Percentiles rank a stretch among this genome's conserved stretches.
Evolutionary conservation across 306 rosid species (phyloP).

Genomic region (Sicyos baderoa): DNA sequence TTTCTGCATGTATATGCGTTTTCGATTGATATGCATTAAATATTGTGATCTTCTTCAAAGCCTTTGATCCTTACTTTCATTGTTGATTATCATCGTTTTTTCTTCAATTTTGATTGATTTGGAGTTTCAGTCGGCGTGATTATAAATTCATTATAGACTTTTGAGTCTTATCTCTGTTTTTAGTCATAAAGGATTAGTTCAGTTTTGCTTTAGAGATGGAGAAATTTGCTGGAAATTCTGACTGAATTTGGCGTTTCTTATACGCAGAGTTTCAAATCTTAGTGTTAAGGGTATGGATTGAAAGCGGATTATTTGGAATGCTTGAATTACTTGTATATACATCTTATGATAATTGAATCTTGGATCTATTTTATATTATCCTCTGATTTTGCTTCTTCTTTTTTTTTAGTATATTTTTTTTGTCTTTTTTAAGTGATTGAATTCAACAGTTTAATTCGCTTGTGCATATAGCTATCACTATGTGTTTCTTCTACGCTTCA

Average conservation of each 20-base stretch:
- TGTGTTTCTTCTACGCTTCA: constrained; percentile 3
- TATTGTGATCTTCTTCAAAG: background rate
- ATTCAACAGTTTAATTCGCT: background rate
- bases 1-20: constrained; percentile 5
- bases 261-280: constrained; percentile 19
- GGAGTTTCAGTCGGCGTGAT: constrained; percentile 9
- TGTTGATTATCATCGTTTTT: constrained; percentile 2
- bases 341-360: background rate
- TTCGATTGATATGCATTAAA: background rate
- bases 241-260: constrained; percentile 19
- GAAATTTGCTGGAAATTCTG: constrained; percentile 15
- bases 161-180: background rate
- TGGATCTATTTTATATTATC: constrained; percentile 1
- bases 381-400: background rate
- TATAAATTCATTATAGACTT: background rate
- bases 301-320: constrained; percentile 11
- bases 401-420: background rate
- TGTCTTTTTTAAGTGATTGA: background rate
- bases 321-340: background rate
- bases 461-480: background rate
- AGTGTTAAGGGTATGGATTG: background rate
- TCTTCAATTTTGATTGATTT: background rate
- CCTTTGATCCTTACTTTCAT: background rate
- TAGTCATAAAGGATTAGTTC: background rate
- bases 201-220: constrained; percentile 13